A percentile compares a stretch with the other conserved stretches of the same genome.
phyloP scores from a whole-genome alignment of 2,329 filamentous ascomycete species.

The Sphaerulina vaccinii region DNA sequence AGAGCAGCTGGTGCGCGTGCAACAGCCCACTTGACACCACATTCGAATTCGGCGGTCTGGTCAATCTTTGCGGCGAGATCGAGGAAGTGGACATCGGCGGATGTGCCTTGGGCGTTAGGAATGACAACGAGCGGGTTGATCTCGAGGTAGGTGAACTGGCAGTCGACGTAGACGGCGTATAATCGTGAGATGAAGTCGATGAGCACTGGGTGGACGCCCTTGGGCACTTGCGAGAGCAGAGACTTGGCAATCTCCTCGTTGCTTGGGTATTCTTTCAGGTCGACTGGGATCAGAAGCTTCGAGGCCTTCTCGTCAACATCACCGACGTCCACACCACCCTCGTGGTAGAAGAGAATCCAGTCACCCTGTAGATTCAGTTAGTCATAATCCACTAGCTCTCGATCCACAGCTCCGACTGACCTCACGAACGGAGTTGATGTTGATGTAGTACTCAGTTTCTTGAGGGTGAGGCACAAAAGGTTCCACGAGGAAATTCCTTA shows the following conservation, averaged over 20 bases:
- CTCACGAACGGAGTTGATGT: constrained; percentile 99
- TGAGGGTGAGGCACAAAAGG: constrained; percentile 95
- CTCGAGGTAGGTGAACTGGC: constrained; percentile 99
- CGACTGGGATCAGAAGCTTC: constrained; percentile 96
- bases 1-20: constrained; percentile 87
- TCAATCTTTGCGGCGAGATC: constrained; percentile 98
- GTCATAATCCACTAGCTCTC: constrained; percentile 25
- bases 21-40: constrained; percentile 97
- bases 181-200: constrained; percentile 98
- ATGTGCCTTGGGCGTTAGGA: constrained; percentile 87
- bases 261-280: constrained; percentile 89
- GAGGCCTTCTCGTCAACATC: constrained; percentile 98
- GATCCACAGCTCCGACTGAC: constrained; percentile 59
- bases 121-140: constrained; percentile 99
- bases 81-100: constrained; percentile 93
- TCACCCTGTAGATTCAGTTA: constrained; percentile 67
- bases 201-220: constrained; percentile 95
- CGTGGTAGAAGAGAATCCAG: constrained; percentile 99
- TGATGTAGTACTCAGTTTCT: constrained; percentile 99
- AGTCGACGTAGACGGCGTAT: constrained; percentile 98
- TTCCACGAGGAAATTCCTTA: constrained; percentile 96
- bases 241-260: constrained; percentile 86
- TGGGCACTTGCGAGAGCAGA: constrained; percentile 88
- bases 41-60: constrained; percentile 99
- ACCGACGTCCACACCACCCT: constrained; percentile 98